Evolutionary conservation across 1,139 yeast species (phyloP).

Genomic region (Pichia terricola): DNA sequence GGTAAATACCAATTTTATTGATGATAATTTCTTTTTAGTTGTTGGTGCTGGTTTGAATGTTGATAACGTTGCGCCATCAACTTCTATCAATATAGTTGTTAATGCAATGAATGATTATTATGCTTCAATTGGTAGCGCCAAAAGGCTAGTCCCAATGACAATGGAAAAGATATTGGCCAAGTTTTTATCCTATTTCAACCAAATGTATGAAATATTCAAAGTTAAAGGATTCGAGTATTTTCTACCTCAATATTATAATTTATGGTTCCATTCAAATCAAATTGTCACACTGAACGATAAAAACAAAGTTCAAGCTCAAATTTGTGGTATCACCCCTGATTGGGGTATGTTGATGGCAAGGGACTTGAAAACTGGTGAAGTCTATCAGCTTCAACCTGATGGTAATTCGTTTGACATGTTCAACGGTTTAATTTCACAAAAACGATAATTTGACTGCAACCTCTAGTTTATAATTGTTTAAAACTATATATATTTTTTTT

Average conservation of each 20-base stretch:
- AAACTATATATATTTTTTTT: constrained; percentile 23
- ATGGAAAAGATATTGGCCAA: constrained; percentile 64
- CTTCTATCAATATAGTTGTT: constrained; percentile 69
- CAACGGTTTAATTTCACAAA: constrained; percentile 77
- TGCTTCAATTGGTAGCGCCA: constrained; percentile 21
- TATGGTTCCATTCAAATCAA: constrained; percentile 82
- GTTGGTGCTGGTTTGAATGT: constrained; percentile 88
- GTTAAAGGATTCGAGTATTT: constrained; percentile 60
- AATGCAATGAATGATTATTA: constrained; percentile 45
- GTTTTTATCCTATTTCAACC: constrained; percentile 56
- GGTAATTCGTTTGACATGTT: constrained; percentile 96
- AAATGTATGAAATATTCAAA: constrained; percentile 48
- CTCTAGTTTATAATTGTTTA: neutral
- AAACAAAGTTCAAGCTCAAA: constrained; percentile 45
- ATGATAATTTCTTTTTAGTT: constrained; percentile 46
- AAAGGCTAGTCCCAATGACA: constrained; percentile 27
- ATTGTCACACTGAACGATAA: constrained; percentile 38
- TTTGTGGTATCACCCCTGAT: constrained; percentile 75
- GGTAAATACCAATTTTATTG: constrained; percentile 65
- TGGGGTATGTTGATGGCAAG: constrained; percentile 76
- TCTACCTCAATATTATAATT: constrained; percentile 61
- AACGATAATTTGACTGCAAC: constrained; percentile 28
- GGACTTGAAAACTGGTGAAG: constrained; percentile 51
- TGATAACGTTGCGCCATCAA: constrained; percentile 81
- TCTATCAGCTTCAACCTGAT: constrained; percentile 80